Evolutionary conservation across 1,284 basidiomycete genomes (phyloP).

Genomic region (Fomitopsis palustris): DNA sequence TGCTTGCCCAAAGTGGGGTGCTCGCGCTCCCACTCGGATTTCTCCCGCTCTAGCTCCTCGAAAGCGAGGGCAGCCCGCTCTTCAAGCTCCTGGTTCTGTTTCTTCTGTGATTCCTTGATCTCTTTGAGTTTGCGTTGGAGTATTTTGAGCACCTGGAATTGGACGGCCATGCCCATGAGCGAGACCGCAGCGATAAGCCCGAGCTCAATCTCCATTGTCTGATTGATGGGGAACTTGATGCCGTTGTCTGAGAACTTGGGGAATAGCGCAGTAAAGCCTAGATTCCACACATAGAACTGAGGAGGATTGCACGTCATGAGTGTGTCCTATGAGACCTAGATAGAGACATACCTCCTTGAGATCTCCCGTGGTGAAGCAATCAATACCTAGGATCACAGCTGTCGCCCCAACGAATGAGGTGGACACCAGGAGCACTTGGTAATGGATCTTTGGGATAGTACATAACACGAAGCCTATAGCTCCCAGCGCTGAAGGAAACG

Average conservation of each 20-base stretch:
- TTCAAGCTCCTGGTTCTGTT: slow-evolving; percentile 74
- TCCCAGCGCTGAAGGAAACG: slow-evolving; percentile 25
- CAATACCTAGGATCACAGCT: slow-evolving; percentile 89
- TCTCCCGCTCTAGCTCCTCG: slow-evolving; percentile 64
- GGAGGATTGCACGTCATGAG: neutral
- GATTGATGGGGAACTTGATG: slow-evolving; percentile 79
- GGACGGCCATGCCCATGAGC: slow-evolving; percentile 86
- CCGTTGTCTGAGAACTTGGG: slow-evolving; percentile 65
- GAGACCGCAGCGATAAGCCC: slow-evolving; percentile 81
- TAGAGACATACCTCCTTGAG: slow-evolving; percentile 77
- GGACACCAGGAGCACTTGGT: slow-evolving; percentile 75
- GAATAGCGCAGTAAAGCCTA: slow-evolving; percentile 82
- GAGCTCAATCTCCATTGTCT: slow-evolving; percentile 92
- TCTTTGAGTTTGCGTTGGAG: slow-evolving; percentile 78
- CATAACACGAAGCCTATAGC: slow-evolving; percentile 47
- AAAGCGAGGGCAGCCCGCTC: slow-evolving; percentile 72
- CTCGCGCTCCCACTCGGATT: slow-evolving; percentile 83
- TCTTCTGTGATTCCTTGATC: slow-evolving; percentile 73
- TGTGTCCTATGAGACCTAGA: neutral
- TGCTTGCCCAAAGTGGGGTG: slow-evolving; percentile 65
- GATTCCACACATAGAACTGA: slow-evolving; percentile 92
- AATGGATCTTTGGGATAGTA: slow-evolving; percentile 59
- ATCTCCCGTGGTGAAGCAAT: slow-evolving; percentile 88
- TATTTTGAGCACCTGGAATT: slow-evolving; percentile 80
- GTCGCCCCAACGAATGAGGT: slow-evolving; percentile 90